Base-by-base conservation (phyloP, 2,329 filamentous ascomycete species). In the Pseudofabraea citricarpa region DNA sequence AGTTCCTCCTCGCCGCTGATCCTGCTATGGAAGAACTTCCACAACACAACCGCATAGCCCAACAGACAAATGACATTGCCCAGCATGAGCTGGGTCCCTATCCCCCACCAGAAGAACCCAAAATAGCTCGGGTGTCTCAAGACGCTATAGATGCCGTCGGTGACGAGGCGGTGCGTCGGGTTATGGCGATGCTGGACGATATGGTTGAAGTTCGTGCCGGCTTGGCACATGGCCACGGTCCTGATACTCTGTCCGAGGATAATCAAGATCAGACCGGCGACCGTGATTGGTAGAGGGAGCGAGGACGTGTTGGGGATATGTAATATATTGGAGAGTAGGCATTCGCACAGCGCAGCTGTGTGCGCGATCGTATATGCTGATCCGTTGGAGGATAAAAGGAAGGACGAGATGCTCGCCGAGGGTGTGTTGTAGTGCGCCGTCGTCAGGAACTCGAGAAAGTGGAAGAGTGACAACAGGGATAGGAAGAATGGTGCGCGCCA, bases 81-180 rank as follows among this genome's bases (percentile, higher is more conserved):
- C 51, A 96, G 73, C 43, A 95, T 80, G 33, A 97, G 60, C 71
- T 98, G 93, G 10, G 90, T 95, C 5, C 93, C 93, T n/a, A 97
- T 60, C 0, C 87, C 89, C 91, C 91, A 98, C 82, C 90, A 97
- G 66, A 95, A 98, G 70, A 96, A 98, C 3, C 91, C 93, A 69
- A 97, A 96, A 67, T 98, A 98, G 46, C 85, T 86, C 10, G 93
- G 93, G 64, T 98, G 93, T 19, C 93, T 73, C 41, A 94, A 69
- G 35, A 76, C 64, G 6, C 71, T 69, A 64, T 97, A 98, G 24
- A 97, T 69, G 1, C 93, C 93, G 21, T 71, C 72, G 0, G 85
- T 95, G 3, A 98, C 87, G n/a, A 98, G 75, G 36, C 73, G 72
- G 64, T 98, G 93, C 1, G 79, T 80, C 6, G 65, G 64, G 4